A percentile compares a stretch with the other conserved stretches of the same genome.
These are phyloP conservation scores for Skeletonema tropicum DNA, from an alignment of 108 stramenopile genomes.

Conservation along the genomic window DNA sequence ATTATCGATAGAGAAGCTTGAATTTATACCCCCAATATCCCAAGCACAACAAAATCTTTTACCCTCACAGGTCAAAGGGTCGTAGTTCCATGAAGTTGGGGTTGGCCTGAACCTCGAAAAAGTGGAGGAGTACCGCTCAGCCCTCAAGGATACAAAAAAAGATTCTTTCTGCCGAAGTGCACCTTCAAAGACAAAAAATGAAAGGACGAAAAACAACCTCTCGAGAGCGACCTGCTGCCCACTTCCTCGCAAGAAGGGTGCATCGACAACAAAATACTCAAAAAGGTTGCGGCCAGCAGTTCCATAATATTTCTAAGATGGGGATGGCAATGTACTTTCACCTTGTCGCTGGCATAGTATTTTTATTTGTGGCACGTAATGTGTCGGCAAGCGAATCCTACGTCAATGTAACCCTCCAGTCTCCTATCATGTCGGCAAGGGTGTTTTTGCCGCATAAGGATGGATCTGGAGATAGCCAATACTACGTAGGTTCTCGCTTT, in stretches of 20 bases:
- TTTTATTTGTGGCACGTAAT: not conserved
- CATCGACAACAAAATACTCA: not conserved
- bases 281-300: not conserved
- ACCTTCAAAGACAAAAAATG: no score
- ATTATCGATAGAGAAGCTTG: no score
- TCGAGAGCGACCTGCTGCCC: not conserved
- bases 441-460: constrained; percentile 58
- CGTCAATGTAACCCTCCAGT: constrained; percentile 57
- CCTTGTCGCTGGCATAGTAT: not conserved
- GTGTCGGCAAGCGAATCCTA: constrained; percentile 18
- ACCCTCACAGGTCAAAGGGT: no score
- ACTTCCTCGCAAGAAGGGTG: not conserved
- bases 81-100: no score
- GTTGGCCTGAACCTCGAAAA: not conserved
- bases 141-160: not conserved
- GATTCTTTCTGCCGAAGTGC: not conserved
- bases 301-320: not conserved
- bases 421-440: constrained; percentile 48
- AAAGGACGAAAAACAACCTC: not conserved
- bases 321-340: not conserved
- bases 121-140: not conserved
- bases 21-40: no score
- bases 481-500: constrained; percentile 70
- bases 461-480: constrained; percentile 38
- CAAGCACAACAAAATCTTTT: no score